These are phyloP conservation scores for Lagenidium sp. DNA, from an alignment of 352 stramenopile species.

Conservation along the genomic window DNA sequence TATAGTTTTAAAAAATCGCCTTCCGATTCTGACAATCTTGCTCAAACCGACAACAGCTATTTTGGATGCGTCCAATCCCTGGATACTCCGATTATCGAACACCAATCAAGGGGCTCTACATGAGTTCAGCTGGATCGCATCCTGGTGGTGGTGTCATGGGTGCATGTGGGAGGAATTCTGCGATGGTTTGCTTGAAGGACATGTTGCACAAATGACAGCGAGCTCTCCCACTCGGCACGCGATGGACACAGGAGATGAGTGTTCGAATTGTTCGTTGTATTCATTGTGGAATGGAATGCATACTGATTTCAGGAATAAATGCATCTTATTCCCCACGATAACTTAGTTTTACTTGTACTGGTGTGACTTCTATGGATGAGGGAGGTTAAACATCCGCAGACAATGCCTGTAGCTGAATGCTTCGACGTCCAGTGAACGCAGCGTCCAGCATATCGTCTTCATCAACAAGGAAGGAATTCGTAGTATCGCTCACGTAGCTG, in stretches of 20 bases:
- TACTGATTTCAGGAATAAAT: no score
- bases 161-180: slow-evolving; percentile 78
- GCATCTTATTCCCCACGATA: no score
- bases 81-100: slow-evolving; percentile 82
- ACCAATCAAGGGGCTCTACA: slow-evolving; percentile 72
- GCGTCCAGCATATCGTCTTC: slow-evolving; percentile 86
- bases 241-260: no score
- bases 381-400: slow-evolving; percentile 35
- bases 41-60: slow-evolving; percentile 33
- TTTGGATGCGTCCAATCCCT: slow-evolving; percentile 80
- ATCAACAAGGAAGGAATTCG: slow-evolving; percentile 83
- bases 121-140: slow-evolving; percentile 80
- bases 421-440: slow-evolving; percentile 72
- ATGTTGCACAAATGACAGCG: slow-evolving; percentile 21
- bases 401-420: slow-evolving; percentile 76
- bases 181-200: slow-evolving; percentile 62
- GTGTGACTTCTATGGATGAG: background rate
- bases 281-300: no score
- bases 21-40: background rate
- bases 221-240: no score
- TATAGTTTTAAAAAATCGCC: no score
- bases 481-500: slow-evolving; percentile 85
- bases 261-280: no score
- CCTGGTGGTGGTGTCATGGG: slow-evolving; percentile 90
- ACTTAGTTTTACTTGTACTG: background rate